Percentiles rank a stretch among this genome's conserved stretches.
Conservation (phyloP, 139 green algal genomes). For the Chlamydomonas schloesseri region DNA sequence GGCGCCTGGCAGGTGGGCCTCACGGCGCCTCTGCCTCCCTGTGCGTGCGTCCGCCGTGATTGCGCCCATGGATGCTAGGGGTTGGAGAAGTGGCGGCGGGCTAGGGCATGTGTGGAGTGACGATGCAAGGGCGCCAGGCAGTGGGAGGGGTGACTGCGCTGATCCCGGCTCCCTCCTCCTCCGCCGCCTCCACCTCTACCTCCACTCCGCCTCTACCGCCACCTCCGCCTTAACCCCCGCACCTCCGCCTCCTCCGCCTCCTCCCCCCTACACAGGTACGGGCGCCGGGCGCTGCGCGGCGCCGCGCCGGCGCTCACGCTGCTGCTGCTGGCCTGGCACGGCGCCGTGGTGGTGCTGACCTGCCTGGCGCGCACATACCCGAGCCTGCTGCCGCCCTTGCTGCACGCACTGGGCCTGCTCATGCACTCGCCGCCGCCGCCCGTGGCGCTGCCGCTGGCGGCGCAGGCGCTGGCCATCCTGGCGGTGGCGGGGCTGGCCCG, state of each 20-base stretch:
- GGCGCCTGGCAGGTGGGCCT: slow-evolving; percentile 38
- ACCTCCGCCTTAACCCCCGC: no score
- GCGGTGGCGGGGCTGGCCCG: slow-evolving; percentile 38
- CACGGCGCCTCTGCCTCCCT: no score
- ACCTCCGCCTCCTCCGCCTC: background rate
- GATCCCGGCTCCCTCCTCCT: no score
- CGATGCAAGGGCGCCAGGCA: no score
- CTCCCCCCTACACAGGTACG: slow-evolving; percentile 12
- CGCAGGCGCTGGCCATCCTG: slow-evolving; percentile 14
- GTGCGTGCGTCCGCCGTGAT: no score
- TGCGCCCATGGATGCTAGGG: no score
- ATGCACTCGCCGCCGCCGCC: slow-evolving; percentile 47
- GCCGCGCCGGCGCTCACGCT: slow-evolving; percentile 1
- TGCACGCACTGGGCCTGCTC: slow-evolving; percentile 54
- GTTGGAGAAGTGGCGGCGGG: no score
- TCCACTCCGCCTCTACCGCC: no score
- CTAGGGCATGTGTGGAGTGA: no score
- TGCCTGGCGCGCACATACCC: slow-evolving; percentile 1
- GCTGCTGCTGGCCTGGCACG: slow-evolving; percentile 37
- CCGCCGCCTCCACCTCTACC: no score
- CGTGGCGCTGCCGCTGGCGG: slow-evolving; percentile 41
- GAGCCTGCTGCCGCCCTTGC: slow-evolving; percentile 5
- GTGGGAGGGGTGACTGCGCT: no score
- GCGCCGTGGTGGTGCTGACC: slow-evolving; percentile 38
- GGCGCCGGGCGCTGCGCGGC: background rate